Base-by-base conservation (phyloP, 352 stramenopile genomes). In the Phytophthora aleatoria region DNA sequence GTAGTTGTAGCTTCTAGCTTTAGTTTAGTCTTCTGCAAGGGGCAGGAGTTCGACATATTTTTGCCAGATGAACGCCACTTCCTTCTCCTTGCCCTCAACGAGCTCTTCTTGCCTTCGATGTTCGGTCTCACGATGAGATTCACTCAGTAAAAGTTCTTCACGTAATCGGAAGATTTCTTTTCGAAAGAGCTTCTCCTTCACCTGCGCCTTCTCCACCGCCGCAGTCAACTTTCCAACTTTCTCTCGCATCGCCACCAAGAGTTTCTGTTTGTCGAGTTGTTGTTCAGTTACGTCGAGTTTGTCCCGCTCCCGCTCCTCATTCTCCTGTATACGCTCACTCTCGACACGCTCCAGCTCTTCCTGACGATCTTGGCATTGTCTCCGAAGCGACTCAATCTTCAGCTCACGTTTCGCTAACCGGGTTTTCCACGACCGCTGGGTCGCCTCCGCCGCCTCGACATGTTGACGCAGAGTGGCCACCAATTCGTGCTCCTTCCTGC, bases 61-160 rank as follows among this genome's bases (percentile, higher is more conserved):
- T 45, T 85, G 74, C 83, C 83, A 91, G 58, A 91, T 76, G 57
- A 87, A 87, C n/a, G 70, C 69, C 43, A 89, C 73, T 24, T 91
- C 78, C 44, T 84, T 87, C 31, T 87, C 76, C 52, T 87, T 86
- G 26, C 76, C 79, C 50, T 77, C 66, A 10, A 83, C 38, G 5
- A 84, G 58, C 47, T 91, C 74, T 24, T 82, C 71, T 20, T 81
- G 63, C 6, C 83, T 79, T 8, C 77, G 69, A 15, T 76, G 67
- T 26, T 90, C 78, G 0, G 76, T 85, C 48, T 83, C 69, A 10
- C 83, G 74, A 33, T 83, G 79, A 3, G 73, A 78, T 60, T 91
- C 79, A 60, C 83, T 89, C 15, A 87, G 52, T 35, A 90, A 39
- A 28, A 91, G 51, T 56, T 84, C 80, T 69, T 90, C 80, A 7